Conservation (phyloP, 306 rosid species). For the Quercus engelmannii region DNA sequence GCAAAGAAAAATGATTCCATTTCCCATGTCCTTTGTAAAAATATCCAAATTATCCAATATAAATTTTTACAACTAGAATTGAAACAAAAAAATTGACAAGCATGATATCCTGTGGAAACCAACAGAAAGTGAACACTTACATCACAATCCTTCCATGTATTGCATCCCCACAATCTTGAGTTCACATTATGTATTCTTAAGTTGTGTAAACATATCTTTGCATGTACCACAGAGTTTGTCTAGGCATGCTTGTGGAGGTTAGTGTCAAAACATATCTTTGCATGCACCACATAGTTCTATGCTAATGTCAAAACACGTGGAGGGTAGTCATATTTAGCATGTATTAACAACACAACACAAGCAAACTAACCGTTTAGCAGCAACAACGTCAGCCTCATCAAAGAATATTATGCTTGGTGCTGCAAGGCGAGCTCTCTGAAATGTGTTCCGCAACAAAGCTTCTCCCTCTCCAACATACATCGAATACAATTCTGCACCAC, state of each 20-base stretch:
- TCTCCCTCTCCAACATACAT: constrained; percentile 98
- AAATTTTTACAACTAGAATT: neutral
- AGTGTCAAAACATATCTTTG: neutral
- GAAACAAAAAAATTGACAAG: neutral
- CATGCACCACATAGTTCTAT: neutral
- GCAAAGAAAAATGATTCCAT: neutral
- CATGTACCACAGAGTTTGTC: neutral
- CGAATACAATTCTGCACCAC: constrained; percentile 90
- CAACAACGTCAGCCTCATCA: constrained; percentile 91
- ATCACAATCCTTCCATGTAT: neutral
- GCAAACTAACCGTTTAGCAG: constrained; percentile 76
- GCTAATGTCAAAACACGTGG: neutral
- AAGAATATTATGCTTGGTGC: constrained; percentile 90
- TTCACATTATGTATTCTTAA: neutral
- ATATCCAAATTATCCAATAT: neutral
- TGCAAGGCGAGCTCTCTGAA: constrained; percentile 81
- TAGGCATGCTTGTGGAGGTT: neutral
- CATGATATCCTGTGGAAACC: neutral
- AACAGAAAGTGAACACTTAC: neutral
- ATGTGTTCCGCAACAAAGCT: constrained; percentile 76
- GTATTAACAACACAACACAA: neutral
- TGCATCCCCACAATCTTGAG: neutral
- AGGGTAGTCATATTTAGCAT: neutral
- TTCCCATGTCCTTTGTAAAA: neutral
- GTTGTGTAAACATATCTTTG: neutral